phyloP scores from a whole-genome alignment of 2,329 filamentous ascomycete species.

The Xylaria sp. region DNA sequence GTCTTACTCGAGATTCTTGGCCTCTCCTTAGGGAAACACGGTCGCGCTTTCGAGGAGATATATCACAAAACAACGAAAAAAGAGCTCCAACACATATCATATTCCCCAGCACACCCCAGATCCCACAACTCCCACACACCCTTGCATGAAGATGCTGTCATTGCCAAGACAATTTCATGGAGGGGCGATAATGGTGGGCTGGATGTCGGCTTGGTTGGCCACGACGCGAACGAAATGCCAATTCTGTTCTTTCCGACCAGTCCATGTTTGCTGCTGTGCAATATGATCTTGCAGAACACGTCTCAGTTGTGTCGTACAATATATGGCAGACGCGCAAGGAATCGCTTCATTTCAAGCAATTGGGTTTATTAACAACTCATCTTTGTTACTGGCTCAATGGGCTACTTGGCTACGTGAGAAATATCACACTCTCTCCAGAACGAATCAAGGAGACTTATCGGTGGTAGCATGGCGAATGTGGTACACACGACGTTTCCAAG shows the following conservation, averaged over 20 bases:
- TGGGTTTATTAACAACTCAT: conserved; percentile 13
- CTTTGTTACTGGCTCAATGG: conserved; percentile 11
- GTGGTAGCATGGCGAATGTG: conserved; percentile 15
- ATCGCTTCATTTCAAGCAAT: conserved; percentile 20
- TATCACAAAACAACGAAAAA: conserved; percentile 20
- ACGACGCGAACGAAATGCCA: conserved; percentile 12
- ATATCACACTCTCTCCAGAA: conserved; percentile 10
- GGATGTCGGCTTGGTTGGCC: conserved; percentile 20
- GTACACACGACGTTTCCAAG: conserved; percentile 18
- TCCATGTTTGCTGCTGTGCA: conserved; percentile 27
- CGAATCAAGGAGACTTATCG: conserved; percentile 5
- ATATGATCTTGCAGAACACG: conserved; percentile 37
- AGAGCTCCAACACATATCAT: conserved; percentile 1
- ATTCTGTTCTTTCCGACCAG: conserved; percentile 6
- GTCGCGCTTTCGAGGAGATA: conserved; percentile 22
- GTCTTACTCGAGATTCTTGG: conserved; percentile 64
- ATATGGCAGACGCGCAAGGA: conserved; percentile 15
- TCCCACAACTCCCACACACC: not conserved
- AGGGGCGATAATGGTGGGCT: conserved; percentile 17
- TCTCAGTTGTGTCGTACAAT: conserved; percentile 10
- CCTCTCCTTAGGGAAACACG: conserved; percentile 61
- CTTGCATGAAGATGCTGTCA: conserved; percentile 27
- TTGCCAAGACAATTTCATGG: conserved; percentile 32
- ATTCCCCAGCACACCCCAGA: not conserved
- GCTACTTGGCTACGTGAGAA: conserved; percentile 19